Base-by-base conservation (phyloP, 306 rosid genomes). In the Casuarina glauca region DNA sequence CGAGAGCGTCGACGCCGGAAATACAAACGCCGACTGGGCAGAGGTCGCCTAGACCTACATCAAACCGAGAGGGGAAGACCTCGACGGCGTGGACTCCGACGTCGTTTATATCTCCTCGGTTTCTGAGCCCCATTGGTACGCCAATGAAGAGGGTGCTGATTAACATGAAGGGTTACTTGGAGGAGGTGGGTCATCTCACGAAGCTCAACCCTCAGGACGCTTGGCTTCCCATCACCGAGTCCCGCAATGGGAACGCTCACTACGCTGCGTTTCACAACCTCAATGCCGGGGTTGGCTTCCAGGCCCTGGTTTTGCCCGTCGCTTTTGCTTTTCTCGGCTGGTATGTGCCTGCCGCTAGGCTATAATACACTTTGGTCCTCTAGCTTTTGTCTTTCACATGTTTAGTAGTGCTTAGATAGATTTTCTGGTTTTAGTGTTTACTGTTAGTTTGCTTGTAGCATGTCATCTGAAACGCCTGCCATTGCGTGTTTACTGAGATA, bases 221-320 rank as follows among this genome's bases (percentile, higher is more conserved):
- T 3, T 95, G 99, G 99, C 99, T 95, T 85, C 99, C 99, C n/a
- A 95, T 95, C 54, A 95, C 99, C 0, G 99, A 95, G 77, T 95
- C 99, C 19, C 91, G 99, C 67, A 95, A 93, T 76, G 99, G 99
- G 46, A 95, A 95, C 77, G 97, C 99, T 82, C 97, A 95, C 74
- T 95, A 95, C 62, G 93, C 99, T 76, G 97, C 99, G 9, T 95
- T 95, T 78, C 99, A 95, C 69, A 95, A 95, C 83, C 99, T 95
- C 86, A 93, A 95, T 76, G 99, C 99, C 11, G 99, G 99, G 5
- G 90, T 95, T 79, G 99, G 99, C 1, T 95, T 95, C 78, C 99
- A 95, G 69, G 97, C 99, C 16, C 80, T 95, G 26, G 72, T 95
- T 83, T 89, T 95, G 87, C 99, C 99, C 0, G 97, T 95, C 57